These are phyloP conservation scores for Penicillium argentinense DNA, from an alignment of 495 filamentous ascomycete species.

Conservation along the genomic window DNA sequence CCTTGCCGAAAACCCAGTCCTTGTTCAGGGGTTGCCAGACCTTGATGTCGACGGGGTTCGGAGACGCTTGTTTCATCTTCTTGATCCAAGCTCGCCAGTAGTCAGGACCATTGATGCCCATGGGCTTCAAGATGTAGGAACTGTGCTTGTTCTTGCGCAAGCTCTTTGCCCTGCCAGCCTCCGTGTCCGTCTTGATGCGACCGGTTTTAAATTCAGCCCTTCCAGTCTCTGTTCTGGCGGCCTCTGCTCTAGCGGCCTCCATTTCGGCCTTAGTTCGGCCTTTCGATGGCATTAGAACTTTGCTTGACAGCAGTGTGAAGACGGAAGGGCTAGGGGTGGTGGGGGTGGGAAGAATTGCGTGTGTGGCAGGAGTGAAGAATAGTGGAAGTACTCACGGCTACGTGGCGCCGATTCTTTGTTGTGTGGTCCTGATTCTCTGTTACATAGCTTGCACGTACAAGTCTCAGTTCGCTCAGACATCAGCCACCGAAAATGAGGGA, in stretches of 20 bases:
- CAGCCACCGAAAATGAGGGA: constrained; percentile 56
- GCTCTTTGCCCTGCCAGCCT: too few species aligned
- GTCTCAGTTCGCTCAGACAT: constrained; percentile 44
- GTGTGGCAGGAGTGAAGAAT: too few species aligned
- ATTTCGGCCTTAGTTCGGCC: constrained; percentile 20
- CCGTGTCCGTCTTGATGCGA: neutral
- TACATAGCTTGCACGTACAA: constrained; percentile 43
- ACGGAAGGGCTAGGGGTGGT: too few species aligned
- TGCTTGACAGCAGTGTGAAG: neutral
- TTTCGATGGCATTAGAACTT: neutral
- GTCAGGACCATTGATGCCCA: constrained; percentile 51
- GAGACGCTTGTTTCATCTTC: constrained; percentile 38
- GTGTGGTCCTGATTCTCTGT: constrained; percentile 11
- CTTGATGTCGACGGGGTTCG: constrained; percentile 34
- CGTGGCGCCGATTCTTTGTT: constrained; percentile 5
- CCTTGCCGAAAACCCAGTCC: constrained; percentile 53
- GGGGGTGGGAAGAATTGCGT: too few species aligned
- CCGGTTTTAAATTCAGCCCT: neutral
- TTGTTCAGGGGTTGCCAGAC: constrained; percentile 50
- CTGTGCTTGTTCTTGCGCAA: too few species aligned
- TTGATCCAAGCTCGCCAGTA: constrained; percentile 49
- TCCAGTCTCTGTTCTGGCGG: neutral
- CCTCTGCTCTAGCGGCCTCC: constrained; percentile 10
- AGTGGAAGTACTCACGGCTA: constrained; percentile 19
- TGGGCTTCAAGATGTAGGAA: neutral